Base-by-base conservation (phyloP, 305 asterid species). In the Striga hermonthica region DNA sequence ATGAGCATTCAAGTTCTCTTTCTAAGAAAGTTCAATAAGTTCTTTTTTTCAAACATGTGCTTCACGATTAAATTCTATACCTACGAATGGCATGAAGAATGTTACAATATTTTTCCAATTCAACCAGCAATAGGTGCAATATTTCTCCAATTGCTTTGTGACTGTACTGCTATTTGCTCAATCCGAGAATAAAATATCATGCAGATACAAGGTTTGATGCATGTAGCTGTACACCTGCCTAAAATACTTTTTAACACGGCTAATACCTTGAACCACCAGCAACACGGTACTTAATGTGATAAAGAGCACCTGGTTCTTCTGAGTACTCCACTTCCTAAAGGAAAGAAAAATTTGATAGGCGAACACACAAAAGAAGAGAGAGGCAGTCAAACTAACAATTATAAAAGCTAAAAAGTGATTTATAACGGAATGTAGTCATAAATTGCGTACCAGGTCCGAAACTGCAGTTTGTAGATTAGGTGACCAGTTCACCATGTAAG, bases 401-500 rank as follows among this genome's bases (percentile, higher is more conserved):
- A 68, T 62, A 64, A 54, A 38, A 65, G 16, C 44, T 39, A 61
- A 55, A 36, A 71, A 64, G 48, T 37, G 13, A 52, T 60, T 22
- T 38, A 10, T 34, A 57, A 38, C 2, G 36, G 9, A 69, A 12
- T n/a, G 5, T 43, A 53, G 64, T 36, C 48, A 41, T 16, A 49
- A 61, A 48, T 45, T 61, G 73, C 76, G 8, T 90, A 93, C 99
- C 95, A 93, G 80, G 76, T 93, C 99, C 72, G 99, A 93, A 80
- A 93, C 99, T 75, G 99, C 99, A 65, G 99, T 93, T 84, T 90
- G 99, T 77, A 93, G 87, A 72, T 81, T 93, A 44, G 97, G 97
- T 36, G 97, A 93, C 99, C 99, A 93, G 78, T 90, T 93, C 66
- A 93, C 99, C 97, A 93, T 80, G 81, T 93, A 93, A 64, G 97